Base-by-base conservation (phyloP, 225 moss, liverwort and hornwort genomes). In the Sphagnum contortum region DNA sequence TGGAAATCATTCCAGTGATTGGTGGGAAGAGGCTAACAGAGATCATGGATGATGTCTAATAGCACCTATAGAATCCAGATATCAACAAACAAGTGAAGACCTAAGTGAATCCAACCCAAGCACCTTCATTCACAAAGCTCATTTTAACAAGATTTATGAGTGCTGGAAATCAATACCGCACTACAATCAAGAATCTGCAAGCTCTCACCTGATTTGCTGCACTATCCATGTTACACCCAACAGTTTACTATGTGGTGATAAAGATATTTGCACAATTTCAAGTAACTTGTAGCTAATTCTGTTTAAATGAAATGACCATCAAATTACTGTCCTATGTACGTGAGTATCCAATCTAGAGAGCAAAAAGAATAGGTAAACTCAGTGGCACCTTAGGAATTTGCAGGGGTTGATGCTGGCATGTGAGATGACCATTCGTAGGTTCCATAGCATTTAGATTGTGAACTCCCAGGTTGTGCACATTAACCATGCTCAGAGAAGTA, bases 331-430 rank as follows among this genome's bases (percentile, higher is more conserved):
- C 29, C 29, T 29, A 29, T 29, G 9, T 29, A 29, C 1, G 29
- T 29, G 29, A 29, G 29, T 1, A 29, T 29, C 29, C 29, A 29
- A 29, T 29, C 29, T 29, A 29, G 29, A 29, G 29, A 29, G 29
- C 29, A 29, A 29, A 29, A 29, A 29, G 29, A 0, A 29, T 29
- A 29, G 29, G 29, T 63, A 62, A 5, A 46, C 47, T 44, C 55
- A 12, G 10, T 48, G 77, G 62, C 5, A 96, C 95, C 86, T 80
- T 78, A 52, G 85, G 80, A 83, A 88, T 63, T 65, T 85, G 94
- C 86, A 91, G 80, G 11, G 83, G 75, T 64, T 81, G 76, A 48
- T 86, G 89, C 69, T 88, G 94, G 66, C 86, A 84, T 59, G 88
- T 80, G 55, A 88, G 57, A 59, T 77, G 87, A 54, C 73, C 87